A percentile compares a stretch with the other conserved stretches of the same genome.
These are phyloP conservation scores for Penicillium polonicum DNA, from an alignment of 2,329 filamentous ascomycete species.

Conservation along the genomic window DNA sequence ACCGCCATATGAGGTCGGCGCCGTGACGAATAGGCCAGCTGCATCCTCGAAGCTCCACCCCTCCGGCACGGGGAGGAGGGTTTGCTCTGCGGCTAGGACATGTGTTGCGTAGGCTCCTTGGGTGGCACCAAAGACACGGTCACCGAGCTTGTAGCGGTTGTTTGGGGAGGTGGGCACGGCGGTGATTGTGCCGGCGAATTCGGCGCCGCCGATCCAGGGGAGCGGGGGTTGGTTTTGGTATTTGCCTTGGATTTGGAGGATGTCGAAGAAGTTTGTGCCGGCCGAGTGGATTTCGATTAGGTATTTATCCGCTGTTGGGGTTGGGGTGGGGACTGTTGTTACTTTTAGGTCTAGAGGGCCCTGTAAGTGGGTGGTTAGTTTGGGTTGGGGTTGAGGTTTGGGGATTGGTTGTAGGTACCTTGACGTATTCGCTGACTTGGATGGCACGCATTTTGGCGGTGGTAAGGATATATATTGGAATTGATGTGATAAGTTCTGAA, in stretches of 20 bases:
- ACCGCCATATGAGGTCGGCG: slow-evolving; percentile 83
- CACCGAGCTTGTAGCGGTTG: slow-evolving; percentile 70
- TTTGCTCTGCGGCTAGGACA: slow-evolving; percentile 64
- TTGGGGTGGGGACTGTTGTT: slow-evolving; percentile 70
- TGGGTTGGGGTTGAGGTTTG: slow-evolving; percentile 1
- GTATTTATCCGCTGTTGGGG: slow-evolving; percentile 71
- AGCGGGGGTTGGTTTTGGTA: slow-evolving; percentile 90
- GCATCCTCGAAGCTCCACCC: slow-evolving; percentile 84
- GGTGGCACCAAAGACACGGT: slow-evolving; percentile 79
- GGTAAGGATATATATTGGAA: background rate
- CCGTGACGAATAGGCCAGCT: slow-evolving; percentile 86
- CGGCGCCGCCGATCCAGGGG: slow-evolving; percentile 81
- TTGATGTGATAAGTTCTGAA: background rate
- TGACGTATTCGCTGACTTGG: slow-evolving; percentile 70
- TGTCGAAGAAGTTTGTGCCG: slow-evolving; percentile 95
- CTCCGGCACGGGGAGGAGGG: slow-evolving; percentile 70
- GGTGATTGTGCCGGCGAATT: slow-evolving; percentile 79
- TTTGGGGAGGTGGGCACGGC: slow-evolving; percentile 57
- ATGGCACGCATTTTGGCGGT: slow-evolving; percentile 68
- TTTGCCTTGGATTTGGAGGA: slow-evolving; percentile 91
- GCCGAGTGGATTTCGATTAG: slow-evolving; percentile 82
- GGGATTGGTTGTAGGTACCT: slow-evolving; percentile 48
- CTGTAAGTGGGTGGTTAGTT: slow-evolving; percentile 45
- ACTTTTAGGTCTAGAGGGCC: slow-evolving; percentile 77
- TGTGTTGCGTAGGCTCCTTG: slow-evolving; percentile 86